Base-by-base conservation (phyloP, 768 basidiomycete genomes). In the Mycena rosella region DNA sequence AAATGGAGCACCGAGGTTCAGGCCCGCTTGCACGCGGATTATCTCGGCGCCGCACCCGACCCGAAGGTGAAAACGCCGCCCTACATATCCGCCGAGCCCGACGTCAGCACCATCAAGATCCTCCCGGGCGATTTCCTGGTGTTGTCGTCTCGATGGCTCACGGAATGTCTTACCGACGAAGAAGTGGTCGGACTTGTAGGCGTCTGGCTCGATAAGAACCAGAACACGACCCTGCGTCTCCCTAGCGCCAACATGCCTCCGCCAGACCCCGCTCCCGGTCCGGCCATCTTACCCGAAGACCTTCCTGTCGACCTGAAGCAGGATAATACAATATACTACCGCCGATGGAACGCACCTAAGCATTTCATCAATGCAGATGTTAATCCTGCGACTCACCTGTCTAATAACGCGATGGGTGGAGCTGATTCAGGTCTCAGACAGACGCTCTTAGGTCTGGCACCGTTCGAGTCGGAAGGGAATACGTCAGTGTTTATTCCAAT, bases 131-230 rank as follows among this genome's bases (percentile, higher is more conserved):
- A 86, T 69, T 88, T 89, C 72, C 72, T 90, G 53, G 83, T 89
- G 32, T 70, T 90, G 74, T 86, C 82, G 0, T 83, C 84, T 1
- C 82, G 83, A 67, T 88, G 87, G 8, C 75, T 90, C 10, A 88
- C 84, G 81, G 85, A 89, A 48, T 80, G 81, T 52, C 77, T 90
- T 60, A 83, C 84, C 29, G 85, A 83, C 74, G 83, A 86, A 65
- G 88, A 89, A 71, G 85, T 82, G 3, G 86, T 88, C 44, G 86
- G 84, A 0, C 80, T 89, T 22, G 83, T 88, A 22, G 88, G 85
- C 8, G 72, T 78, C 29, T 86, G 85, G 81, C 74, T 86, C 24
- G 74, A 83, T n/a, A 71, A 73, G 63, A 71, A 74, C 63, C 20
- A 18, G 8, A 54, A 54, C 10, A 53, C 60, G 0, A 44, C 57